phyloP scores from a whole-genome alignment of 352 stramenopile species.

The Phytophthora uliginosa region DNA sequence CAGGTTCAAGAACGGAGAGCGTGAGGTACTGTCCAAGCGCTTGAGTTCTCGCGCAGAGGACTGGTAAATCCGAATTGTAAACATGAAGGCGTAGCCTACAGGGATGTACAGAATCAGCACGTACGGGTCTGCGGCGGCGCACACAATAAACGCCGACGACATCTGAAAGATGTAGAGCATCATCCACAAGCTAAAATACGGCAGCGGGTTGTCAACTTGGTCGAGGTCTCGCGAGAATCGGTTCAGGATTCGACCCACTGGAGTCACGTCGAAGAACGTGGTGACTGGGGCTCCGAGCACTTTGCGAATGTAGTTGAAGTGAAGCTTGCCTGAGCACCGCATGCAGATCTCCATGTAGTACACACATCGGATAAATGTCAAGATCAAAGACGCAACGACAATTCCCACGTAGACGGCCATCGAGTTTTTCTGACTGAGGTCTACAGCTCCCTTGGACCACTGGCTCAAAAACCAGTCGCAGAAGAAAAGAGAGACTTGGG shows the following conservation, averaged over 20 bases:
- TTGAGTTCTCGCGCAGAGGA: conserved; percentile 90
- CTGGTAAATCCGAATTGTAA: conserved; percentile 85
- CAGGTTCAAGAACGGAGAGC: conserved; percentile 93
- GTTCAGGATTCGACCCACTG: conserved; percentile 73
- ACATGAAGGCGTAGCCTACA: conserved; percentile 34
- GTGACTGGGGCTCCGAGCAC: conserved; percentile 67
- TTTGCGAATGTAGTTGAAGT: conserved; percentile 55
- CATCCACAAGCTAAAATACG: conserved; percentile 63
- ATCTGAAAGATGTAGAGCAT: conserved; percentile 60
- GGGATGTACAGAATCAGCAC: conserved; percentile 66
- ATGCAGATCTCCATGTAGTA: conserved; percentile 67
- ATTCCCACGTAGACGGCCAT: conserved; percentile 54
- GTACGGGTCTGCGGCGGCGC: conserved; percentile 52
- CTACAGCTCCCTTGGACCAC: conserved; percentile 48
- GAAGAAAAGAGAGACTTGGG: conserved; percentile 57
- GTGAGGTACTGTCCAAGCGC: conserved; percentile 93
- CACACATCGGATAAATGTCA: conserved; percentile 52
- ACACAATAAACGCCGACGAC: conserved; percentile 50
- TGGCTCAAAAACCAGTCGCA: conserved; percentile 66
- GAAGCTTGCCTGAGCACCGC: conserved; percentile 49
- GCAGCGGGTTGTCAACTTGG: conserved; percentile 65
- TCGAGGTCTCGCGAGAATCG: conserved; percentile 73
- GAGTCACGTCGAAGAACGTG: conserved; percentile 75
- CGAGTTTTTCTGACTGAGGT: conserved; percentile 43
- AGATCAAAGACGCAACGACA: conserved; percentile 36